A percentile compares a stretch with the other conserved stretches of the same genome.
Conservation (phyloP, 805 yeast species). For the Monosporozyma aerobia region DNA sequence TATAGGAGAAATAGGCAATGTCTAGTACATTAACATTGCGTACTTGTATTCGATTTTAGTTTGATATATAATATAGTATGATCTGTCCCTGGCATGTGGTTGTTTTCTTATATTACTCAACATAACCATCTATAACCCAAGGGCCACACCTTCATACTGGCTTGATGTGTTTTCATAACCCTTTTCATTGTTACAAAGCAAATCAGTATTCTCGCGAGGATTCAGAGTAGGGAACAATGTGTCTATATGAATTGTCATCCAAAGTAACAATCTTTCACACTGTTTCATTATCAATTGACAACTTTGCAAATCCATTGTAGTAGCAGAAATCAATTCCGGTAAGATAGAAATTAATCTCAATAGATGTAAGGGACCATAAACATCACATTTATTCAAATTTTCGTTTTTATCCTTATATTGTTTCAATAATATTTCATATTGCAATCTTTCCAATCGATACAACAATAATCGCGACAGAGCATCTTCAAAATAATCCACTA, state of each 20-base stretch:
- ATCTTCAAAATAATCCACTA: slow-evolving; percentile 65
- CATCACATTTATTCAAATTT: slow-evolving; percentile 18
- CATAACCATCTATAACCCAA: slow-evolving; percentile 17
- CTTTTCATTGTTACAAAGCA: slow-evolving; percentile 1
- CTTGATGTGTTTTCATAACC: slow-evolving; percentile 27
- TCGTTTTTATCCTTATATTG: slow-evolving; percentile 7
- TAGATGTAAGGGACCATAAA: slow-evolving; percentile 79
- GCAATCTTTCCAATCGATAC: slow-evolving; percentile 26
- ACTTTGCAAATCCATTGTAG: slow-evolving; percentile 74
- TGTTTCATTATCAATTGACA: slow-evolving; percentile 23
- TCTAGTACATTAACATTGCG: too few species aligned
- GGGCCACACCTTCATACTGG: slow-evolving; percentile 30
- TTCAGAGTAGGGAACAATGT: slow-evolving; percentile 9
- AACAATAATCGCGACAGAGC: slow-evolving; percentile 34
- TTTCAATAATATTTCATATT: slow-evolving; percentile 17
- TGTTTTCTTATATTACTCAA: too few species aligned
- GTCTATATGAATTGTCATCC: slow-evolving; percentile 17
- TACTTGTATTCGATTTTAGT: too few species aligned
- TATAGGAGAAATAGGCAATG: too few species aligned
- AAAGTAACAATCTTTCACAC: slow-evolving; percentile 20
- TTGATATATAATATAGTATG: too few species aligned
- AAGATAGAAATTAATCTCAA: slow-evolving; percentile 65
- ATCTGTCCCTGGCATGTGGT: too few species aligned
- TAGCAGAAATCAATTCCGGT: slow-evolving; percentile 74
- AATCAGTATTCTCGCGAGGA: not conserved